Percentiles rank a stretch among this genome's conserved stretches.
Evolutionary conservation across 768 basidiomycete genomes (phyloP).

Genomic region (Dentipellis sp.): DNA sequence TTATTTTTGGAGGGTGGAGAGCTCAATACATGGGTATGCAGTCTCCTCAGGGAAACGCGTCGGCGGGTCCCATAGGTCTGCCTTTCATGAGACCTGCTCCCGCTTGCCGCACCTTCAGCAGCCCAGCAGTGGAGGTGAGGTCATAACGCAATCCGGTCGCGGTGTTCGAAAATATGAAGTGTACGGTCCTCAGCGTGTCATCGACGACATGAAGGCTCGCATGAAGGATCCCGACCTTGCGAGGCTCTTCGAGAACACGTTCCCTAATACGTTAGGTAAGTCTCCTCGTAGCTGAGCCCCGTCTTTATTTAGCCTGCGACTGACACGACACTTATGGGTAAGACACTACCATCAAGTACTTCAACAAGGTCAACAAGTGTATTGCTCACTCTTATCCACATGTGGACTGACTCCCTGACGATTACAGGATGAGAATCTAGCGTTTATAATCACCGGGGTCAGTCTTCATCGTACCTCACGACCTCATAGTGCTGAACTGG

Average conservation of each 20-base stretch:
- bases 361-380: slow-evolving; percentile 27
- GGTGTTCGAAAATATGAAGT: not conserved
- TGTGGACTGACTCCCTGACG: not conserved
- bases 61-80: slow-evolving; percentile 49
- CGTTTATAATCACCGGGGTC: slow-evolving; percentile 76
- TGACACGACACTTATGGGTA: not conserved
- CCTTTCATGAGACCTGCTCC: slow-evolving; percentile 68
- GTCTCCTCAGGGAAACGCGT: slow-evolving; percentile 52
- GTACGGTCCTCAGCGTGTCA: slow-evolving; percentile 43
- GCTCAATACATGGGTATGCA: slow-evolving; percentile 16
- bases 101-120: slow-evolving; percentile 69
- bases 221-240: slow-evolving; percentile 74
- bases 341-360: slow-evolving; percentile 80
- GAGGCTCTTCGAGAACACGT: slow-evolving; percentile 73
- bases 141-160: not conserved
- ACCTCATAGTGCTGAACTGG: slow-evolving; percentile 2
- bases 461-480: slow-evolving; percentile 14
- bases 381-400: not conserved
- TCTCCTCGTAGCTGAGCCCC: not conserved
- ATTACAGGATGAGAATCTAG: slow-evolving; percentile 51
- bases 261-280: slow-evolving; percentile 72
- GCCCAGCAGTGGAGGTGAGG: slow-evolving; percentile 60
- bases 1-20: not conserved
- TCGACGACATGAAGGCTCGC: slow-evolving; percentile 60
- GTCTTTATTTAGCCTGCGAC: no score